Evolutionary conservation across 306 rosid genomes (phyloP).

Genomic region (Dryas alaskensis): DNA sequence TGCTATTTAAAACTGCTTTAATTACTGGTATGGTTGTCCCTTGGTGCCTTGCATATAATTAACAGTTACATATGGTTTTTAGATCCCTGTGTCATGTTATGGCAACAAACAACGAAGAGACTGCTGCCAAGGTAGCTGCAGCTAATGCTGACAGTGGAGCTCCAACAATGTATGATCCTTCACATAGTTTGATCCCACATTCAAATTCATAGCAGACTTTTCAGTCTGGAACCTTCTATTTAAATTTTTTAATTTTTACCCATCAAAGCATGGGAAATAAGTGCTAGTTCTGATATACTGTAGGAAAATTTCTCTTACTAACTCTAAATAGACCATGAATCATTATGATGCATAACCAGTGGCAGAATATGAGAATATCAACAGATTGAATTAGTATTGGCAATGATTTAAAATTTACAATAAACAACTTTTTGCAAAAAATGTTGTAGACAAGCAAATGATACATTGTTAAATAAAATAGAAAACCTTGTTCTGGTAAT

Average conservation of each 20-base stretch:
- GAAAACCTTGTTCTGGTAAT: not conserved
- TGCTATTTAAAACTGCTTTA: not conserved
- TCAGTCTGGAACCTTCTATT: constrained; percentile 12
- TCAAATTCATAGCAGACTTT: constrained; percentile 22
- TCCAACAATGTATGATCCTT: constrained; percentile 65
- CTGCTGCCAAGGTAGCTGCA: constrained; percentile 74
- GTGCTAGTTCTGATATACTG: not conserved
- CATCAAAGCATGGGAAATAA: not conserved
- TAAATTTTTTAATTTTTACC: not conserved
- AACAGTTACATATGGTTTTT: constrained; percentile 8
- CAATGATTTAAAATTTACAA: not conserved
- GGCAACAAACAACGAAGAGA: constrained; percentile 59
- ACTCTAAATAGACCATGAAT: not conserved
- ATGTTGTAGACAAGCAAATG: not conserved
- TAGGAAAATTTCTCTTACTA: not conserved
- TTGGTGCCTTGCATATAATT: constrained; percentile 1
- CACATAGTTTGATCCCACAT: constrained; percentile 33
- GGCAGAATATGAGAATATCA: not conserved
- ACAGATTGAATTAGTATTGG: not conserved
- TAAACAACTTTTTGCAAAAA: not conserved
- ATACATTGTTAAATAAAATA: not conserved
- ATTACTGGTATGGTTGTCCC: not conserved
- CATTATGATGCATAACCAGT: no score
- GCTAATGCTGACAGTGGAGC: constrained; percentile 64
- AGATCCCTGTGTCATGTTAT: constrained; percentile 50